phyloP scores from a whole-genome alignment of 2,329 filamentous ascomycete genomes.

The Diaporthe humulicola region DNA sequence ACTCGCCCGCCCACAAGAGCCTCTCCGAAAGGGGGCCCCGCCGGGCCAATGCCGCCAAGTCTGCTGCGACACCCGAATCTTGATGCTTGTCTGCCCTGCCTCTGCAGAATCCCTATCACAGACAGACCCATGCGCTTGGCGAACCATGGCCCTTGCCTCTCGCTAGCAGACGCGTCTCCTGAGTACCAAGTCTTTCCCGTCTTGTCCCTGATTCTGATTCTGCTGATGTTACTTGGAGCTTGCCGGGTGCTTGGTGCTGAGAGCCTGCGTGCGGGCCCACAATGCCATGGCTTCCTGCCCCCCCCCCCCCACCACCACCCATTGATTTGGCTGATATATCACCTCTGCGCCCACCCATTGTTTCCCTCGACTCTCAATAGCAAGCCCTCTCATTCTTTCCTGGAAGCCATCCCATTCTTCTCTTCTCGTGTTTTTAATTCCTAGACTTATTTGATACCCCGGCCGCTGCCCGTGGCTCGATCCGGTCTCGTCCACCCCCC shows the following conservation, averaged over 20 bases:
- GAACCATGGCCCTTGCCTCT: slow-evolving; percentile 28
- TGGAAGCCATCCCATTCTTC: slow-evolving; percentile 4
- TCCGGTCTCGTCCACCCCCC: neutral
- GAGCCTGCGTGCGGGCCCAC: neutral
- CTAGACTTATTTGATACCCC: slow-evolving; percentile 29
- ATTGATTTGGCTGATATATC: slow-evolving; percentile 7
- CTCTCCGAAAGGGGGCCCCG: neutral
- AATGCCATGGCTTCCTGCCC: neutral
- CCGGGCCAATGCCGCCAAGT: slow-evolving; percentile 32
- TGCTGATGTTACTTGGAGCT: slow-evolving; percentile 13
- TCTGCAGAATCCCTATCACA: slow-evolving; percentile 20
- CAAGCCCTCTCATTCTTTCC: slow-evolving; percentile 1
- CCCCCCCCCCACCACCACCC: neutral
- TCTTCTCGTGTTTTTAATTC: slow-evolving; percentile 22
- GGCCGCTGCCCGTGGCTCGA: slow-evolving; percentile 8
- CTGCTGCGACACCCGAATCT: slow-evolving; percentile 32
- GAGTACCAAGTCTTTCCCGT: slow-evolving; percentile 25
- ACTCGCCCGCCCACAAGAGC: neutral
- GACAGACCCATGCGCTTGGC: slow-evolving; percentile 28
- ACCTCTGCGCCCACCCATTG: slow-evolving; percentile 16
- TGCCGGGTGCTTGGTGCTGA: neutral
- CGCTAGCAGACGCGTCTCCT: slow-evolving; percentile 11
- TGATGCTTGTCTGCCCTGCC: slow-evolving; percentile 8
- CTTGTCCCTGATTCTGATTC: slow-evolving; percentile 28
- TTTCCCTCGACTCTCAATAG: slow-evolving; percentile 3